Base-by-base conservation (phyloP, 192 early-diverging fungal species). In the Thoreauomyces humboldtii region DNA sequence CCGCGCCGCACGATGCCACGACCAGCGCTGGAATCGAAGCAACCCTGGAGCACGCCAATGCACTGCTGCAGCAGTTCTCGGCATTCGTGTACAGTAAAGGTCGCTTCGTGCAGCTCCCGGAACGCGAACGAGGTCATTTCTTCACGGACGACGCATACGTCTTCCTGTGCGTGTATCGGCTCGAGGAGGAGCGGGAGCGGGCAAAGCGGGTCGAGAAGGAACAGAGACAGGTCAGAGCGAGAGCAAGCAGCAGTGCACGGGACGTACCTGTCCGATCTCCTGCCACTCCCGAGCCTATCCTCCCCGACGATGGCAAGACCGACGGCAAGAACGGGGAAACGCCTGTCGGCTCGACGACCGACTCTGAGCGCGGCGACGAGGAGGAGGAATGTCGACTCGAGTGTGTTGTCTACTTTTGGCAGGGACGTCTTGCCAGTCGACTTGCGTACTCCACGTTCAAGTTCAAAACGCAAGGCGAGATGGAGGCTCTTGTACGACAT, bases 321-420 rank as follows among this genome's bases (percentile, higher is more conserved):
- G n/a, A n/a, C n/a, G n/a, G n/a, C n/a, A n/a, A n/a, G n/a, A n/a
- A n/a, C n/a, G n/a, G n/a, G n/a, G n/a, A n/a, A n/a, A n/a, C n/a
- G n/a, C n/a, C n/a, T n/a, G n/a, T n/a, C n/a, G 17, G 19, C 32
- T 52, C 50, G 5, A 29, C 50, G 4, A 27, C 25, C 17, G 25
- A 22, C 2, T 52, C 50, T 14, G 50, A 52, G 32, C 50, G 50
- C 27, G 50, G 50, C 17, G 27, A 15, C 27, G 64, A 47, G 1
- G 54, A 47, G 4, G 52, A 42, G 21, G 64, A 66, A 24, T 15
- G 50, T 17, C 27, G 50, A 4, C 41, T 81, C 14, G 77, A 80
- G 50, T 84, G 82, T 50, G 73, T 84, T 5, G 77, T 83, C 7
- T 84, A 84, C 65, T 84, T 80, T 69, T 80, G 77, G 80, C 72